phyloP scores from a whole-genome alignment of 2,329 filamentous ascomycete species.

The Cryoendolithus antarcticus region DNA sequence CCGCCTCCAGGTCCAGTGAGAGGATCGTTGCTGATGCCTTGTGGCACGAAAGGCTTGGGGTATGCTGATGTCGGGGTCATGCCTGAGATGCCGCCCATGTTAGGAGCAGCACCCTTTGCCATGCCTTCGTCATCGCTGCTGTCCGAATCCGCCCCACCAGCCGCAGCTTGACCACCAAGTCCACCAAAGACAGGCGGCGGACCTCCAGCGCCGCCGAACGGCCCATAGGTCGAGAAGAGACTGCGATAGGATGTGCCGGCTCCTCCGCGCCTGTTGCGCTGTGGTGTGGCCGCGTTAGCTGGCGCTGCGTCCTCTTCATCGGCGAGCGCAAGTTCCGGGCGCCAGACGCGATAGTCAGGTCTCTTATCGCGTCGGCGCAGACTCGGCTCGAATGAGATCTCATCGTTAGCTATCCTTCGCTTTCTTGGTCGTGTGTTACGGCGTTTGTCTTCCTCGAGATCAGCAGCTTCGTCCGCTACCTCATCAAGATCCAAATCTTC shows the following conservation, averaged over 20 bases:
- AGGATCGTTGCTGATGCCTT: conserved; percentile 46
- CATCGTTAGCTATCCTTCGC: conserved; percentile 3
- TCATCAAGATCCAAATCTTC: conserved; percentile 35
- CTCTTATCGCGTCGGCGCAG: conserved; percentile 52
- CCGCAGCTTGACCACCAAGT: conserved; percentile 60
- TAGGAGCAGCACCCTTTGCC: conserved; percentile 40
- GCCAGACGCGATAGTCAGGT: conserved; percentile 78
- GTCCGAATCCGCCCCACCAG: conserved; percentile 77
- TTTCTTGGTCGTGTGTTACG: conserved; percentile 28
- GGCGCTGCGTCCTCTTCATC: conserved; percentile 66
- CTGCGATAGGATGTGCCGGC: conserved; percentile 51
- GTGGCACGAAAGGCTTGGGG: conserved; percentile 40
- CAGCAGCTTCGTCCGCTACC: conserved; percentile 45
- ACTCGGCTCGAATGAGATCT: conserved; percentile 29
- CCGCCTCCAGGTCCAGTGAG: conserved; percentile 46
- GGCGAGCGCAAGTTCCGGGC: conserved; percentile 56
- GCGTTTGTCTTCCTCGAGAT: conserved; percentile 40
- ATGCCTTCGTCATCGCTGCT: conserved; percentile 84
- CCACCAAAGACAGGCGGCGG: conserved; percentile 59
- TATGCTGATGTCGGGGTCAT: conserved; percentile 47
- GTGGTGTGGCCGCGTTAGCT: conserved; percentile 39
- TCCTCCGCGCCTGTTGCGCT: conserved; percentile 48
- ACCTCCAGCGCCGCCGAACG: conserved; percentile 78
- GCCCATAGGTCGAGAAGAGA: conserved; percentile 80
- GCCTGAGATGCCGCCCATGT: conserved; percentile 48